These are phyloP conservation scores for Dactylella cylindrospora DNA, from an alignment of 2,329 filamentous ascomycete genomes.

Conservation along the genomic window DNA sequence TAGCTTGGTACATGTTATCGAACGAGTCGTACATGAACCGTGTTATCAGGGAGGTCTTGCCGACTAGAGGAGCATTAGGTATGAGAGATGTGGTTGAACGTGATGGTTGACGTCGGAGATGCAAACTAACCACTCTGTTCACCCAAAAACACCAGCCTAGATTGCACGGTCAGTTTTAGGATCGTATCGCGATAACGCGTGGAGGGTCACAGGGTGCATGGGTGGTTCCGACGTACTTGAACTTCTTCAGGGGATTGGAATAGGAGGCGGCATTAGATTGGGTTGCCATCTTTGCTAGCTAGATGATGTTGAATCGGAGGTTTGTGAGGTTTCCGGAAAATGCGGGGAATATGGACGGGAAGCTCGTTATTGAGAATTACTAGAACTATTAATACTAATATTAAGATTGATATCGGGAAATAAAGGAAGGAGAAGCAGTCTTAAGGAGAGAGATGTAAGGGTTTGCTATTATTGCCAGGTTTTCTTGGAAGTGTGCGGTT, in stretches of 20 bases:
- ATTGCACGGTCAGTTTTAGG: conserved; percentile 49
- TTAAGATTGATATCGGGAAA: not conserved
- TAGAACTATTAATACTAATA: too few relatives aligned
- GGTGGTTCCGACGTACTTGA: conserved; percentile 69
- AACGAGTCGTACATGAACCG: conserved; percentile 99
- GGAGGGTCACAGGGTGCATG: conserved; percentile 3
- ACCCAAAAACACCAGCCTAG: conserved; percentile 90
- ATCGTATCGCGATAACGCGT: conserved; percentile 37
- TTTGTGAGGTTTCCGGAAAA: conserved; percentile 2
- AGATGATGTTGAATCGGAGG: conserved; percentile 10
- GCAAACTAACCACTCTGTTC: conserved; percentile 87
- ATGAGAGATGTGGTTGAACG: too few relatives aligned
- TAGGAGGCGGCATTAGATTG: conserved; percentile 69
- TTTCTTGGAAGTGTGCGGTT: too few relatives aligned
- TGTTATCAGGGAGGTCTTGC: conserved; percentile 97
- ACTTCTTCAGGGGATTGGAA: conserved; percentile 99
- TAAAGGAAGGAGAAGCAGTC: not conserved
- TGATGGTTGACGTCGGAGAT: conserved; percentile 32
- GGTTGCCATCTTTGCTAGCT: conserved; percentile 34
- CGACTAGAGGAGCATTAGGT: conserved; percentile 62
- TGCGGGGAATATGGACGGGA: conserved; percentile 1
- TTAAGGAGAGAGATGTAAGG: not conserved
- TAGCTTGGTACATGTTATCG: conserved; percentile 99
- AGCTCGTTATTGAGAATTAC: not conserved
- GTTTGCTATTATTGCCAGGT: not conserved